Evolutionary conservation across 768 basidiomycete genomes (phyloP).

Genomic region (Calocera cornea): DNA sequence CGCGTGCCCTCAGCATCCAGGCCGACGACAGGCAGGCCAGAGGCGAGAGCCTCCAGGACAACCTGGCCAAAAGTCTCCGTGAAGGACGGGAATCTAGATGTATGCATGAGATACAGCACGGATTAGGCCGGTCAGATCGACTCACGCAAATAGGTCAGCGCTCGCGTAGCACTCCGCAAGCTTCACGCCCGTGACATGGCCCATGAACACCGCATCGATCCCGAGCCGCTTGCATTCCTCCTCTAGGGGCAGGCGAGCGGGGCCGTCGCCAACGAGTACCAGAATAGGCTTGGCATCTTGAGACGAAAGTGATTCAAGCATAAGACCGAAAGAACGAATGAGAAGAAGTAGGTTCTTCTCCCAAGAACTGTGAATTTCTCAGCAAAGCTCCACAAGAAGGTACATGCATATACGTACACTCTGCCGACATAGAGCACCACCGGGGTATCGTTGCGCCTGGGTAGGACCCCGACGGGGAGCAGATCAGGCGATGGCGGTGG

Average conservation of each 20-base stretch:
- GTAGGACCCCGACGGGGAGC: conserved; percentile 4
- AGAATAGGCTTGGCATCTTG: conserved; percentile 20
- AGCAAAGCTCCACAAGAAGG: not conserved
- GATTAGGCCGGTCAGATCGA: conserved; percentile 23
- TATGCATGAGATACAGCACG: not conserved
- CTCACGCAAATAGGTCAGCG: conserved; percentile 34
- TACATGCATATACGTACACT: conserved; percentile 17
- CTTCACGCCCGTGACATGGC: conserved; percentile 25
- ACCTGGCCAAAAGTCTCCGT: conserved; percentile 31
- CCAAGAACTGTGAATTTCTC: conserved; percentile 20
- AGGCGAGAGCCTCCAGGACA: conserved; percentile 32
- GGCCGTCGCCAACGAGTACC: conserved; percentile 33
- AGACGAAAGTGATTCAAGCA: conserved; percentile 11
- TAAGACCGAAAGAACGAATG: conserved; percentile 24
- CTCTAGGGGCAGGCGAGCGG: conserved; percentile 26
- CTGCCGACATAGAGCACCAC: conserved; percentile 29
- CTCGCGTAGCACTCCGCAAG: conserved; percentile 31
- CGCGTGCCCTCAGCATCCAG: conserved; percentile 33
- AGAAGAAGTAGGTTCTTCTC: conserved; percentile 34
- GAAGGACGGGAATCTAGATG: conserved; percentile 10
- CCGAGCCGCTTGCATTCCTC: conserved; percentile 20
- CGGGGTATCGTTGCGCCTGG: conserved; percentile 10
- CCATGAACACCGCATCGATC: conserved; percentile 28
- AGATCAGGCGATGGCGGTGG: conserved; percentile 12
- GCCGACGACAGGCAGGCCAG: conserved; percentile 33